Evolutionary conservation across 2,329 filamentous ascomycete species (phyloP).

Genomic region (Neofusicoccum cordaticola): DNA sequence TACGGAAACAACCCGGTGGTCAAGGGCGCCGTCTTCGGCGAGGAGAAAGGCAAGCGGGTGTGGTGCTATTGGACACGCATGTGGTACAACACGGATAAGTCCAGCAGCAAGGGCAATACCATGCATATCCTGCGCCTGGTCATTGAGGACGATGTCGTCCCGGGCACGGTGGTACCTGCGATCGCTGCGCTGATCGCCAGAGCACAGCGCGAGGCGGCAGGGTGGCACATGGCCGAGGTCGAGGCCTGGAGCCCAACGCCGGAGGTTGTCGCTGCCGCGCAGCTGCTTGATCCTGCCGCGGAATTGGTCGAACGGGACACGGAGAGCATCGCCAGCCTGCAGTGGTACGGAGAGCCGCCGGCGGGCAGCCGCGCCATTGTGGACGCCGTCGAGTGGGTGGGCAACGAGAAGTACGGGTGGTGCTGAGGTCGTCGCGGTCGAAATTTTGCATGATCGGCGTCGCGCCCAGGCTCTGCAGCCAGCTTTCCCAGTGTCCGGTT

Average conservation of each 20-base stretch:
- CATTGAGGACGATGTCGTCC: constrained; percentile 35
- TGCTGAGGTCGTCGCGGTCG: constrained; percentile 49
- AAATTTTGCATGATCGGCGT: neutral
- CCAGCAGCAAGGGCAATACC: constrained; percentile 59
- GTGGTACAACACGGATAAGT: constrained; percentile 57
- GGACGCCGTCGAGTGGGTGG: constrained; percentile 65
- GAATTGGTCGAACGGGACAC: constrained; percentile 58
- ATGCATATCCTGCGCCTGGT: constrained; percentile 68
- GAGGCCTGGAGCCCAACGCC: constrained; percentile 80
- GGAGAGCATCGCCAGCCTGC: constrained; percentile 68
- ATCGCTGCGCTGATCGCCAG: constrained; percentile 63
- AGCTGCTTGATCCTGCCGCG: constrained; percentile 45
- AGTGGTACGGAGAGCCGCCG: constrained; percentile 61
- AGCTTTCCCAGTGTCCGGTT: neutral
- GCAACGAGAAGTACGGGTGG: constrained; percentile 77
- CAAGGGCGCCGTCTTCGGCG: constrained; percentile 67
- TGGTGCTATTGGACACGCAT: constrained; percentile 73
- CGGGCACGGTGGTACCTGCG: constrained; percentile 41
- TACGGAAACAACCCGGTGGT: constrained; percentile 56
- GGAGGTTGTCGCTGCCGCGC: constrained; percentile 42
- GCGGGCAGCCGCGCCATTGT: constrained; percentile 41
- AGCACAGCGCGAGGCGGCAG: constrained; percentile 67
- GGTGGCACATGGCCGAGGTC: constrained; percentile 69
- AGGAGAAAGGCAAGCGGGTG: constrained; percentile 53
- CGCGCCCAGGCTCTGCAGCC: neutral